These are phyloP conservation scores for Scenedesmus sp. DNA, from an alignment of 163 green algal genomes.

Conservation along the genomic window DNA sequence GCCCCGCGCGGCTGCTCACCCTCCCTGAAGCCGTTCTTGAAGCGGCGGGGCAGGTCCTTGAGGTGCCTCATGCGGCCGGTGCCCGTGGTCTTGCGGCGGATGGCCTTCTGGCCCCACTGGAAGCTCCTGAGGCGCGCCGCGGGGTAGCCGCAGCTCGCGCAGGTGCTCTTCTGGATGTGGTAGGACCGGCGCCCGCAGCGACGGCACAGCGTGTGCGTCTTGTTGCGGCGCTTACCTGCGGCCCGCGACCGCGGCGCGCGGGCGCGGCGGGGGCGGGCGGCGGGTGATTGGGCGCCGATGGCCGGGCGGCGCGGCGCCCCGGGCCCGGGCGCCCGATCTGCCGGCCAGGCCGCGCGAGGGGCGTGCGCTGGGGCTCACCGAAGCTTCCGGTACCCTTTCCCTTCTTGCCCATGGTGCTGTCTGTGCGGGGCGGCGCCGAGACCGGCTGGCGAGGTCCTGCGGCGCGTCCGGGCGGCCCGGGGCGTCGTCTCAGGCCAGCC, in stretches of 20 bases:
- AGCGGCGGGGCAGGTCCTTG: constrained; percentile 87
- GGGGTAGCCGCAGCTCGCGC: constrained; percentile 95
- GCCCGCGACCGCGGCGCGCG: neutral
- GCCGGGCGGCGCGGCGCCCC: neutral
- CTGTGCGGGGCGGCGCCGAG: too few relatives aligned
- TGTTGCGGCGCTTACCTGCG: constrained; percentile 93
- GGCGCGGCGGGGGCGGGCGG: too few relatives aligned
- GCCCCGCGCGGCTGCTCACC: constrained; percentile 66
- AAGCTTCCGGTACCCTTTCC: constrained; percentile 99
- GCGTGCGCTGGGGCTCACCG: constrained; percentile 79
- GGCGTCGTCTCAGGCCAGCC: neutral
- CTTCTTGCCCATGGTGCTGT: constrained; percentile 90
- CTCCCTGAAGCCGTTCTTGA: constrained; percentile 98
- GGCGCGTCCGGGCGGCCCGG: neutral
- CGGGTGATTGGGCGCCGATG: too few relatives aligned
- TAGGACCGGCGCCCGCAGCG: constrained; percentile 93
- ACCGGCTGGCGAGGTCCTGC: too few relatives aligned
- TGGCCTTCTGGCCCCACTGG: constrained; percentile 99
- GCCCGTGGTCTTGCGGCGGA: constrained; percentile 97
- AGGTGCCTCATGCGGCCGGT: constrained; percentile 96
- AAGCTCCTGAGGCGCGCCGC: constrained; percentile 93
- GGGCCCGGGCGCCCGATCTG: neutral
- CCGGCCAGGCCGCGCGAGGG: constrained; percentile 15
- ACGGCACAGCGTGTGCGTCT: constrained; percentile 98
- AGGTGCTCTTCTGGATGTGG: constrained; percentile 99